These are phyloP conservation scores for Lactuca sativa DNA, from an alignment of 129 eudicot species.

Conservation along the genomic window DNA sequence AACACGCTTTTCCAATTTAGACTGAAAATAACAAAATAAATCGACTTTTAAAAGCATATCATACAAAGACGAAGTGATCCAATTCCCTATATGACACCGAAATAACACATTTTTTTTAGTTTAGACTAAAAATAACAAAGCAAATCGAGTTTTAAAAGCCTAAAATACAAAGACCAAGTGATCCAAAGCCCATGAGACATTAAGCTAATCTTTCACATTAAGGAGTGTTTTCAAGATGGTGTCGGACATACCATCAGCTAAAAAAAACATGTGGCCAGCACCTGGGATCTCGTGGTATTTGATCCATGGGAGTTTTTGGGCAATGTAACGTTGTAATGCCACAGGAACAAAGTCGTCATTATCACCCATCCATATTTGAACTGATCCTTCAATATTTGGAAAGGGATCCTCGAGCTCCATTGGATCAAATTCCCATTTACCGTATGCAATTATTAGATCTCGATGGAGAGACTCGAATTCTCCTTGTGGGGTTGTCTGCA, in stretches of 20 bases:
- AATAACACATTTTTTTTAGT: too few relatives aligned
- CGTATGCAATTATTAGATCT: conserved; percentile 58
- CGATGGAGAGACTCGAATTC: conserved; percentile 62
- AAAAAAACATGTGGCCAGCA: conserved; percentile 58
- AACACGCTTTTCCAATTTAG: too few relatives aligned
- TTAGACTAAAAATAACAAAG: too few relatives aligned
- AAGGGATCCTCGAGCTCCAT: conserved; percentile 53
- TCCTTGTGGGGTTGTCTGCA: conserved; percentile 62
- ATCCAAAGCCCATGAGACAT: too few relatives aligned
- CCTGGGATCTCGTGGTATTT: conserved; percentile 67
- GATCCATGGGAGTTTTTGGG: conserved; percentile 54
- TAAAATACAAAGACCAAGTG: too few relatives aligned
- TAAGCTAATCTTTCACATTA: too few relatives aligned
- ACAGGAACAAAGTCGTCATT: conserved; percentile 58
- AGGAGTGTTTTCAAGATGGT: conserved; percentile 44
- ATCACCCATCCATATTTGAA: conserved; percentile 77
- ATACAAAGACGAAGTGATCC: too few relatives aligned
- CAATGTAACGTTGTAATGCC: conserved; percentile 57
- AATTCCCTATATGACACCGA: too few relatives aligned
- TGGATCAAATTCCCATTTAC: conserved; percentile 82
- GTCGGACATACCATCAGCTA: conserved; percentile 46
- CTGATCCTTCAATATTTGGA: conserved; percentile 46
- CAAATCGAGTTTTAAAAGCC: too few relatives aligned
- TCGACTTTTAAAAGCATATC: too few relatives aligned
- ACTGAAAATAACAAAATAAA: too few relatives aligned